A percentile compares a stretch with the other conserved stretches of the same genome.
These are phyloP conservation scores for Violaceomyces palustris DNA, from an alignment of 1,284 basidiomycete genomes.

Conservation along the genomic window DNA sequence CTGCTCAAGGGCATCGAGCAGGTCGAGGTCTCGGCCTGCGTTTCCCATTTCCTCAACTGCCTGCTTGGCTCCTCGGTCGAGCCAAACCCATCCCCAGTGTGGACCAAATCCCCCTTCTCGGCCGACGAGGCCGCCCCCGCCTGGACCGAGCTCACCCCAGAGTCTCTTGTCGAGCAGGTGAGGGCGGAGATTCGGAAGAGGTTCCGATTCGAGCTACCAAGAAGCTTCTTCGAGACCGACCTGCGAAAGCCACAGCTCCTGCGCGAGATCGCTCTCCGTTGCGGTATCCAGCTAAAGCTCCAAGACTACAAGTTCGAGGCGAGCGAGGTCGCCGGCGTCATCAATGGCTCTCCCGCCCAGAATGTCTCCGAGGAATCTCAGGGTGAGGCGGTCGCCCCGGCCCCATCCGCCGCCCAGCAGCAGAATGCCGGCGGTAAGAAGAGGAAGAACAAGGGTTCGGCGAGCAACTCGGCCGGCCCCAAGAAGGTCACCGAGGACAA, in stretches of 20 bases:
- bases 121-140: constrained; percentile 13
- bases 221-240: constrained; percentile 51
- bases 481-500: constrained; percentile 14
- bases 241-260: constrained; percentile 55
- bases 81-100: constrained; percentile 53
- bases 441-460: constrained; percentile 16
- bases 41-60: constrained; percentile 62
- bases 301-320: constrained; percentile 56
- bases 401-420: constrained; percentile 10
- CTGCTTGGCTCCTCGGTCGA: constrained; percentile 57
- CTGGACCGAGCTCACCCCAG: constrained; percentile 58
- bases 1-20: constrained; percentile 40
- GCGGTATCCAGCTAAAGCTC: constrained; percentile 59
- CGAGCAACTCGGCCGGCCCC: constrained; percentile 3
- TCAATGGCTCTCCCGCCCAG: no score
- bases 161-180: constrained; percentile 54
- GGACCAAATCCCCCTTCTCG: constrained; percentile 19
- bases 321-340: no score
- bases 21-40: constrained; percentile 27
- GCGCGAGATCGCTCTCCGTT: constrained; percentile 57
- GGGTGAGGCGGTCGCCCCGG: constrained; percentile 32
- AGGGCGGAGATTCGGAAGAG: constrained; percentile 54
- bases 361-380: constrained; percentile 25
- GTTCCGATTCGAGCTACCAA: constrained; percentile 57
- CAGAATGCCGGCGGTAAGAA: constrained; percentile 25